Evolutionary conservation across 129 eudicot genomes (phyloP), one percentile per base, ranked within the genome.

Genomic region (Escallonia herrerae): DNA sequence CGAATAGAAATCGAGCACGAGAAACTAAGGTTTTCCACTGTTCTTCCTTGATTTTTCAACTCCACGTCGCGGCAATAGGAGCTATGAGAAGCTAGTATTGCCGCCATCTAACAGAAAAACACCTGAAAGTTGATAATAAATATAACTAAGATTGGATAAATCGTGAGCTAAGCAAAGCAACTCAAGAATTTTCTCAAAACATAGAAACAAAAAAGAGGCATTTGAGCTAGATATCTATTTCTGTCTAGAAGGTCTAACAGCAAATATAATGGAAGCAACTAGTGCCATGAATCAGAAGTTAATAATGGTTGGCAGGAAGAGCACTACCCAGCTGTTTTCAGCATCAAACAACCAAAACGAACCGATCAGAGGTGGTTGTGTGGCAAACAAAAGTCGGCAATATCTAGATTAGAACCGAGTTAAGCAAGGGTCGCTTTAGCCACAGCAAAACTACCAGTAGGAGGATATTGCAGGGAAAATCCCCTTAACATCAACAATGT

Each of bases 61-160:
- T 77, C 82, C 62, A 71, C 75, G 38, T 59, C 63, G 72, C 82
- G 76, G 86, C 87, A 84, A 76, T 74, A 82, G 75, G 78, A 84
- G 94, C 88, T 82, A 52, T 84, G 67, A 52, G 90, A 84, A 84
- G 97, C 95, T 60, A 85, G 78, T 72, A 87, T 64, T 84, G 94
- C 94, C 74, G 80, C 90, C 97, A 91, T 91, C 74, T 70, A 55
- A 51, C 45, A 8, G 41, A 47, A 56, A 53, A 60, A 60, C 70
- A 74, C 87, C 74, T 68, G 69, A 52, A 64, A 60, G 65, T 70
- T 5, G 43, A 62, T 43, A 43, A 7, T 37, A 55, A 38, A 5
- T 12, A 12, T 45, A 5, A 5, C 49, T 45, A 45, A 0, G 33
- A 56, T 56, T 56, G 22, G 40, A 56, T n/a, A 3, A 53, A 53